phyloP scores from a whole-genome alignment of 257 asterid species.

The Schizonepeta tenuifolia region DNA sequence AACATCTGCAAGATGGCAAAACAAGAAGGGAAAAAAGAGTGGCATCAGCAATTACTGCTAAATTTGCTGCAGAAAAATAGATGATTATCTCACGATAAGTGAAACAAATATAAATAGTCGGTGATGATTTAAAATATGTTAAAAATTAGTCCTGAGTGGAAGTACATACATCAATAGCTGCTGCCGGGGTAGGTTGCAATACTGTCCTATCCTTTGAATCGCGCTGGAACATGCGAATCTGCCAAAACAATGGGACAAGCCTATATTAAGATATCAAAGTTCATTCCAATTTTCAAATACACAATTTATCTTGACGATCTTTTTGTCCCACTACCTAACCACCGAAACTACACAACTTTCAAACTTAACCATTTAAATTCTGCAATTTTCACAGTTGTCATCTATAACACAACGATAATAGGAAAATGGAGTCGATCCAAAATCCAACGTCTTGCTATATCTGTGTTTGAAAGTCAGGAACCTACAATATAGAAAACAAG shows the following conservation, averaged over 20 bases:
- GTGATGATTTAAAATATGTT: constrained; percentile 18
- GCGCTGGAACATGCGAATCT: constrained; percentile 96
- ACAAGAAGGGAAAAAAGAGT: constrained; percentile 22
- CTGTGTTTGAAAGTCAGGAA: too few relatives aligned
- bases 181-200: constrained; percentile 95
- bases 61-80: constrained; percentile 8
- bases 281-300: constrained; percentile 23
- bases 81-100: neutral
- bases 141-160: constrained; percentile 22
- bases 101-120: neutral
- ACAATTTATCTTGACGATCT: constrained; percentile 11
- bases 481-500: too few relatives aligned
- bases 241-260: constrained; percentile 37
- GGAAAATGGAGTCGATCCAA: too few relatives aligned
- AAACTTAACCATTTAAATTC: neutral
- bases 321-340: neutral
- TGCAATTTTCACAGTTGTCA: neutral
- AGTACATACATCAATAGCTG: constrained; percentile 88
- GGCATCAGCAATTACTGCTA: constrained; percentile 18
- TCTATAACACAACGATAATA: neutral
- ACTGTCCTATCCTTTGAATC: constrained; percentile 91
- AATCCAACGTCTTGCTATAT: too few relatives aligned
- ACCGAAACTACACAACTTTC: neutral
- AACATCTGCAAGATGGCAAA: constrained; percentile 68
- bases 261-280: constrained; percentile 6